phyloP scores from a whole-genome alignment of 768 basidiomycete genomes.

The Lentinula sp. region DNA sequence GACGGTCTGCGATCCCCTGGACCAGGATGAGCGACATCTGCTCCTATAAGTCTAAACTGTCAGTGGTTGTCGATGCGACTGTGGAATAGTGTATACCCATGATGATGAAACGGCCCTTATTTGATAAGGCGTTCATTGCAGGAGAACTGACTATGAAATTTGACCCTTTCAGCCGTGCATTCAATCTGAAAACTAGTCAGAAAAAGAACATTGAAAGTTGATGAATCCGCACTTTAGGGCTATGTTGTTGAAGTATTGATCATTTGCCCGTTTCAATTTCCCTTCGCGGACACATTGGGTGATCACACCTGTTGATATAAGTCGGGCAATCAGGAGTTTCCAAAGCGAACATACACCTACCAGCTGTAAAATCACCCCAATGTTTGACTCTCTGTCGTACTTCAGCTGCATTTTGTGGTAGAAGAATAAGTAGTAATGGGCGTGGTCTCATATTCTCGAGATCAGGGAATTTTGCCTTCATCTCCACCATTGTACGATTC shows the following conservation, averaged over 20 bases:
- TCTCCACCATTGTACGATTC: background rate
- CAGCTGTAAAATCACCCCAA: constrained; percentile 40
- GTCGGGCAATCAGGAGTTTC: background rate
- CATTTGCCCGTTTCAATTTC: constrained; percentile 26
- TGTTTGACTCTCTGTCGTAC: constrained; percentile 43
- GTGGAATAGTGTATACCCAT: constrained; percentile 22
- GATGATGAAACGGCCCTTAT: constrained; percentile 27
- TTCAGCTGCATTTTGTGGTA: constrained; percentile 42
- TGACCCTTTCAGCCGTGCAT: constrained; percentile 47
- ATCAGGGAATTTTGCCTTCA: background rate
- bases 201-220: background rate
- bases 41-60: constrained; percentile 28
- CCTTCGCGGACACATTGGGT: constrained; percentile 39
- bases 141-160: constrained; percentile 32
- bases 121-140: constrained; percentile 17
- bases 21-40: constrained; percentile 58
- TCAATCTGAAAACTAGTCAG: constrained; percentile 31
- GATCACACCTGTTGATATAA: constrained; percentile 23
- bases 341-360: background rate
- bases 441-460: constrained; percentile 5
- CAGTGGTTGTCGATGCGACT: constrained; percentile 18
- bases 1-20: constrained; percentile 51
- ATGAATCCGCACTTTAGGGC: constrained; percentile 39
- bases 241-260: constrained; percentile 54
- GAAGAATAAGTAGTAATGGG: constrained; percentile 41